These are phyloP conservation scores for Echites panduratus DNA, from an alignment of 257 asterid species.

Conservation along the genomic window DNA sequence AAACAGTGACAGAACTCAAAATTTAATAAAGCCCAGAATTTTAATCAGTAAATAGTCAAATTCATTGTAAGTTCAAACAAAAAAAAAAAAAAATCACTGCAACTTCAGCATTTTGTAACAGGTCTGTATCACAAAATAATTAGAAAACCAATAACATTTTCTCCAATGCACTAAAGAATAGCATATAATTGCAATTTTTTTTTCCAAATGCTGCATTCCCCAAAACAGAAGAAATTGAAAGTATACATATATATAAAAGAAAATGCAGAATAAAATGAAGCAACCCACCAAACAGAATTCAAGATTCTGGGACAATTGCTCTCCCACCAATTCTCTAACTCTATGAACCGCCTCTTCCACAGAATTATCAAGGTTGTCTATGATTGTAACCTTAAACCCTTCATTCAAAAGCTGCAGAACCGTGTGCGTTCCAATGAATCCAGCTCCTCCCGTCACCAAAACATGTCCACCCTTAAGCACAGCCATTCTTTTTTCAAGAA, in stretches of 20 bases:
- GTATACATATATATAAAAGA: not conserved
- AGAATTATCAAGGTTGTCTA: slow-evolving; percentile 79
- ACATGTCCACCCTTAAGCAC: slow-evolving; percentile 28
- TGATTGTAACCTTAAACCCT: slow-evolving; percentile 65
- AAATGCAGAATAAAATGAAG: not conserved
- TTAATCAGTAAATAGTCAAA: not conserved
- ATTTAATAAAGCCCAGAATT: not conserved
- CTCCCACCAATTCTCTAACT: slow-evolving; percentile 50
- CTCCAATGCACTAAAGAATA: not conserved
- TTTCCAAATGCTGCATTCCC: not conserved
- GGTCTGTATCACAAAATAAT: not conserved
- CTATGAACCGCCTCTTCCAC: slow-evolving; percentile 68
- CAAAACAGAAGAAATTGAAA: not conserved
- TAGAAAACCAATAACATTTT: not conserved
- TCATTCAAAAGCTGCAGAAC: slow-evolving; percentile 67
- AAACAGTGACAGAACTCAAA: not conserved
- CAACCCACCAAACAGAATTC: slow-evolving; percentile 56
- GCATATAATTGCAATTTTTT: not conserved
- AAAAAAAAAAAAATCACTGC: not conserved
- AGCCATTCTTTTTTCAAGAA: slow-evolving; percentile 11
- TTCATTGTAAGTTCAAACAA: not conserved
- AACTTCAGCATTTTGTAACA: not conserved
- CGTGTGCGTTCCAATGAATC: slow-evolving; percentile 93
- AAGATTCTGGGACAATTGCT: slow-evolving; percentile 56
- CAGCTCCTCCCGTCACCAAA: slow-evolving; percentile 95